Conservation (phyloP, 129 eudicot genomes). For the Saposhnikovia divaricata region DNA sequence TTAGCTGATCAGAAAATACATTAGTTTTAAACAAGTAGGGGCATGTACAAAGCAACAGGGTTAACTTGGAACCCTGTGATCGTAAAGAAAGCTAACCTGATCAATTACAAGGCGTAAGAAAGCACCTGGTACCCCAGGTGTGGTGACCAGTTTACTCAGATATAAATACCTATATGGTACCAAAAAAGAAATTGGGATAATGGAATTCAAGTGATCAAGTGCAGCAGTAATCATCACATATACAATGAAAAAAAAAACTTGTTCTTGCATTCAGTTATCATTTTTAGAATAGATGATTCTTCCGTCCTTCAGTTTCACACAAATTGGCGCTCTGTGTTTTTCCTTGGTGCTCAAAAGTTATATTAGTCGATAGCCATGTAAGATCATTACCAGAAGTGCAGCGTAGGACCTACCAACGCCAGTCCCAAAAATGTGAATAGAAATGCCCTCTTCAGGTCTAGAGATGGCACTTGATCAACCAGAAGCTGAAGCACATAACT, state of each 20-base stretch:
- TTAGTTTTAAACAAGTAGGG: background rate
- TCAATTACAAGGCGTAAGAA: conserved; percentile 68
- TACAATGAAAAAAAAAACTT: background rate
- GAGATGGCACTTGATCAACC: conserved; percentile 61
- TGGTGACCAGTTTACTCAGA: conserved; percentile 64
- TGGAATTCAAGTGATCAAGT: background rate
- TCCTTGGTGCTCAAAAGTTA: background rate
- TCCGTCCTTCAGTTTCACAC: background rate
- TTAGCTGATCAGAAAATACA: background rate
- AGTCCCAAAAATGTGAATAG: conserved; percentile 70
- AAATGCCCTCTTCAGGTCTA: conserved; percentile 62
- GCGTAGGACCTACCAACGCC: conserved; percentile 81
- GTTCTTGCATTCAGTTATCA: background rate
- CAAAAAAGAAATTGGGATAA: background rate
- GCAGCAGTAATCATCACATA: background rate
- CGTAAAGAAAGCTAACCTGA: conserved; percentile 42
- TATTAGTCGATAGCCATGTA: background rate
- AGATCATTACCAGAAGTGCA: conserved; percentile 74
- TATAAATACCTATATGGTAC: conserved; percentile 57
- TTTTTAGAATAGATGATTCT: background rate
- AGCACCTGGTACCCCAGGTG: conserved; percentile 76
- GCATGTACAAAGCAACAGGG: background rate
- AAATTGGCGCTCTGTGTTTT: too few species aligned
- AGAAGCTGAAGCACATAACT: conserved; percentile 39
- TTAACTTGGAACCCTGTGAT: background rate